phyloP scores from a whole-genome alignment of 306 rosid species.

The Vicia faba region DNA sequence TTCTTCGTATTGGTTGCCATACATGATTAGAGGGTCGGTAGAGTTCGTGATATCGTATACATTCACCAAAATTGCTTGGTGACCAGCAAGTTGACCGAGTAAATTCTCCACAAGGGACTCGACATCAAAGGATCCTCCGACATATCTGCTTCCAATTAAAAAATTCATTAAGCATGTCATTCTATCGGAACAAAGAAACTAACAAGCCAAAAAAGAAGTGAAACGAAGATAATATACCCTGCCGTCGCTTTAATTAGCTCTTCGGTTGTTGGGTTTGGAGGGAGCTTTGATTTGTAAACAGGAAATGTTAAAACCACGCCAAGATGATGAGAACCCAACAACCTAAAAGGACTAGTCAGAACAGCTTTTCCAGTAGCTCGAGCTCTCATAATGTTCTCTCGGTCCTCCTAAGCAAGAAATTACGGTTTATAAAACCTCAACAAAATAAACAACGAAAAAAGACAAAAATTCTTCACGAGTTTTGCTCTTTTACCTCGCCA shows the following conservation, averaged over 20 bases:
- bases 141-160: constrained; percentile 58
- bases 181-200: constrained; percentile 16
- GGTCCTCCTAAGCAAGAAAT: constrained; percentile 70
- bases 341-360: constrained; percentile 91
- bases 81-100: constrained; percentile 96
- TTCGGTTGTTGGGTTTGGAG: constrained; percentile 63
- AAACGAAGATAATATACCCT: constrained; percentile 67
- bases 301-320: constrained; percentile 99
- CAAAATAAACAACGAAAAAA: constrained; percentile 24
- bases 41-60: constrained; percentile 88
- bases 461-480: neutral
- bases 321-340: constrained; percentile 92
- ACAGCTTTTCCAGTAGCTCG: constrained; percentile 98
- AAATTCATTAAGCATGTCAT: constrained; percentile 33
- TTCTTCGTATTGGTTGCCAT: constrained; percentile 80
- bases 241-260: constrained; percentile 78
- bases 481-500: constrained; percentile 71
- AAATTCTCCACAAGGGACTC: constrained; percentile 98
- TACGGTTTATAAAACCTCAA: neutral
- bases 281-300: constrained; percentile 87
- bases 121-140: constrained; percentile 97
- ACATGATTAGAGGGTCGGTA: constrained; percentile 77
- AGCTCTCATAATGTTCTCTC: constrained; percentile 93
- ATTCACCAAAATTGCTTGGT: constrained; percentile 86
- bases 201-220: constrained; percentile 7